Base-by-base conservation (phyloP, 108 stramenopile species). In the Phaeodactylum tricornutum region DNA sequence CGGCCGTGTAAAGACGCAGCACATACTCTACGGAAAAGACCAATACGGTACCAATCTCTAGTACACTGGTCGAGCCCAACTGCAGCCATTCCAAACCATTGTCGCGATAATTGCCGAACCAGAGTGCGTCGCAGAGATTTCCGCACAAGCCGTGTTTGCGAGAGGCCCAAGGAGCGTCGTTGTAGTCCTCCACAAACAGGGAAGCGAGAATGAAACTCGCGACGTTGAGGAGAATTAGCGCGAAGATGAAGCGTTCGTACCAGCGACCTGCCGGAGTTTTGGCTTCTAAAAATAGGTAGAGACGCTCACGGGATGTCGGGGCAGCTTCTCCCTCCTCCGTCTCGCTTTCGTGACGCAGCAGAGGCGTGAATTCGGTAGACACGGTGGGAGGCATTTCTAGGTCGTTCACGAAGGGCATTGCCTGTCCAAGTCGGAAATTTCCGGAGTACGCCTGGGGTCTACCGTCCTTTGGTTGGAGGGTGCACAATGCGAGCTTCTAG, bases 21-120 rank as follows among this genome's bases (percentile, higher is more conserved):
- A 81, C 1, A 52, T 91, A 94, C 57, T 94, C 93, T 5, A 84
- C 34, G 1, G 79, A 69, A 56, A 94, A 94, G 16, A 91, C 59
- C n/a, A 34, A 46, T 3, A 92, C 75, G 1, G 74, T 75, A 6
- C 71, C 17, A 15, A 86, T 50, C 47, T 84, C 81, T 49, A 80
- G 61, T 6, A 84, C 6, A 14, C 66, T 72, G 1, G 84, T 84
- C 6, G 79, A 36, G 11, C 91, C 87, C 17, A 93, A 52, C 2
- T 65, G 52, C 28, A 87, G 39, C 9, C 35, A 37, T 37, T 57
- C 45, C 22, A 90, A 44, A 2, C 48, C 64, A 61, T 88, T 81
- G 49, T 83, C 76, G 2, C 19, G 11, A 43, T 67, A 52, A 43
- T 88, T 82, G 9, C 87, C 87, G 59, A 88, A 88, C 74, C 75